A percentile compares a stretch with the other conserved stretches of the same genome.
Evolutionary conservation across 1,284 basidiomycete genomes (phyloP).

Genomic region (Puccinia triticina): DNA sequence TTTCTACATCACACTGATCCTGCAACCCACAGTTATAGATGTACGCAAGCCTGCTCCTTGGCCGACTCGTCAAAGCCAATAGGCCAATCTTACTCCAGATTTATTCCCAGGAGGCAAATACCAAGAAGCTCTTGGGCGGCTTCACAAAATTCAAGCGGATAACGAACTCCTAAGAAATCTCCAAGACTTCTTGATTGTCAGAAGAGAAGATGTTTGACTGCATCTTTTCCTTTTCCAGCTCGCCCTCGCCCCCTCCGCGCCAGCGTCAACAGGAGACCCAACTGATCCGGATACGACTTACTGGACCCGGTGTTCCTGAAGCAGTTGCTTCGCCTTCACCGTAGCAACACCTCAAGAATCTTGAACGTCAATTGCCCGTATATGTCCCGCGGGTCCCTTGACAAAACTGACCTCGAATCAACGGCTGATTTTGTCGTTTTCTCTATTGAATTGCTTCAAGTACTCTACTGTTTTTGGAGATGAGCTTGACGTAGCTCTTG

Average conservation of each 20-base stretch:
- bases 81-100: conserved; percentile 27
- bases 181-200: conserved; percentile 6
- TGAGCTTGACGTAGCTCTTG: too few relatives aligned
- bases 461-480: too few relatives aligned
- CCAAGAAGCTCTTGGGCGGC: conserved; percentile 22
- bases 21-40: conserved; percentile 18
- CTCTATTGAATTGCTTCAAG: too few relatives aligned
- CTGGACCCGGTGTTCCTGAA: not conserved
- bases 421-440: conserved; percentile 49
- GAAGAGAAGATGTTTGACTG: conserved; percentile 22
- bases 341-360: not conserved
- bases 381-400: conserved; percentile 42
- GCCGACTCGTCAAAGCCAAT: conserved; percentile 25
- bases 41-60: conserved; percentile 35
- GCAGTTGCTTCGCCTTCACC: not conserved
- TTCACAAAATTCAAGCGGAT: conserved; percentile 35
- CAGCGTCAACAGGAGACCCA: not conserved
- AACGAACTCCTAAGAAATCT: conserved; percentile 24
- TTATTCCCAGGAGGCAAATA: conserved; percentile 26
- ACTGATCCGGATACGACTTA: not conserved
- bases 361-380: conserved; percentile 27
- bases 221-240: not conserved
- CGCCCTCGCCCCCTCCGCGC: not conserved
- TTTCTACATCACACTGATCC: not conserved
- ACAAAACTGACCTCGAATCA: conserved; percentile 20